Evolutionary conservation across 2,329 filamentous ascomycete genomes (phyloP).

Genomic region (Orbilia brochopaga): DNA sequence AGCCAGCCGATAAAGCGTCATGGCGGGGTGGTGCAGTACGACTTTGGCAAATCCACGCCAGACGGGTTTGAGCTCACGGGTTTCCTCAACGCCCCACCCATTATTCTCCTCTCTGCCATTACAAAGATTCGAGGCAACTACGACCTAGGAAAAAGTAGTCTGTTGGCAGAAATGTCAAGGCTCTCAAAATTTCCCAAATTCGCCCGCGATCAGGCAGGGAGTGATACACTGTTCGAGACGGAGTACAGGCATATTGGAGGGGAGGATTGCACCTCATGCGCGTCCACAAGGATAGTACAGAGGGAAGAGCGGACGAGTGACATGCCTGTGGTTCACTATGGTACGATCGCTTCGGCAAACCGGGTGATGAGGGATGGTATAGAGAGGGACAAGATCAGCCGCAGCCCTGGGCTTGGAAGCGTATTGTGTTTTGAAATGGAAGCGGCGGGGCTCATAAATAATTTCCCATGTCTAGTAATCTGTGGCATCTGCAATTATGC

Average conservation of each 20-base stretch:
- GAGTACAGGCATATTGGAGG: not conserved
- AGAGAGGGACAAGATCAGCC: constrained; percentile 12
- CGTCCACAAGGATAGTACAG: not conserved
- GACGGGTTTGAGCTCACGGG: constrained; percentile 34
- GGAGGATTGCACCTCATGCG: not conserved
- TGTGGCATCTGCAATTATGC: constrained; percentile 33
- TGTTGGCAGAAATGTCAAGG: too few species aligned
- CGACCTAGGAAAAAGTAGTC: too few species aligned
- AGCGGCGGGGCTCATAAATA: constrained; percentile 19
- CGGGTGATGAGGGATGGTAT: constrained; percentile 22
- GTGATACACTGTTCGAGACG: too few species aligned
- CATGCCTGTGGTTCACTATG: constrained; percentile 23
- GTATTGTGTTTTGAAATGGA: constrained; percentile 39
- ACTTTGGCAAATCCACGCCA: constrained; percentile 17
- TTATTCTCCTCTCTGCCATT: not conserved
- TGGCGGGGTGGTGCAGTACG: constrained; percentile 30
- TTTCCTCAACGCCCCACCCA: constrained; percentile 24
- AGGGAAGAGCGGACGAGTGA: not conserved
- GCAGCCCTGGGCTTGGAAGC: constrained; percentile 6
- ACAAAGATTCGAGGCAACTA: too few species aligned
- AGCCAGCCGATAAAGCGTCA: constrained; percentile 27
- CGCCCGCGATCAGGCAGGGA: too few species aligned
- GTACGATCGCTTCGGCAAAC: constrained; percentile 27
- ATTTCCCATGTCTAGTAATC: constrained; percentile 25
- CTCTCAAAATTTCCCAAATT: too few species aligned